phyloP scores from a whole-genome alignment of 2,329 filamentous ascomycete species.

The Lasiodiplodia sp. region DNA sequence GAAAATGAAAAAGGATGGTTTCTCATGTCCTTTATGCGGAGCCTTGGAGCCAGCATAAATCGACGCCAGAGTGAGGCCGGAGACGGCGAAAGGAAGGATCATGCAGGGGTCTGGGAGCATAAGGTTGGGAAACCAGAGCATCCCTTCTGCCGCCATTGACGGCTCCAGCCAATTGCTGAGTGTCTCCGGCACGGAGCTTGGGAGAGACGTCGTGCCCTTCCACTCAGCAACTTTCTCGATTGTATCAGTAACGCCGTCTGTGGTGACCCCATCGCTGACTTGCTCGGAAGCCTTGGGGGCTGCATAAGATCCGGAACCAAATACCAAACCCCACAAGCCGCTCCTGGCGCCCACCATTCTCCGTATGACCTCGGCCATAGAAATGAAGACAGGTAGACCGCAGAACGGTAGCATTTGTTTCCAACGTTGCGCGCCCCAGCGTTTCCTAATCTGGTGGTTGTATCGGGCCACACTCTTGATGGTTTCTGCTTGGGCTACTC shows the following conservation, averaged over 20 bases:
- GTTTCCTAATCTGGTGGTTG: constrained; percentile 3
- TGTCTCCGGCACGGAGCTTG: background rate
- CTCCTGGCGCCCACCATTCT: constrained; percentile 43
- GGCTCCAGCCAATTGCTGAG: constrained; percentile 51
- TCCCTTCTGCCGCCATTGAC: constrained; percentile 62
- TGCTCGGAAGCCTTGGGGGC: background rate
- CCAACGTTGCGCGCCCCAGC: constrained; percentile 9
- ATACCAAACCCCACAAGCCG: constrained; percentile 32
- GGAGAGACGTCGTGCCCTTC: background rate
- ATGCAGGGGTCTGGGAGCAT: constrained; percentile 60
- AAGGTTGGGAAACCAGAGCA: constrained; percentile 67
- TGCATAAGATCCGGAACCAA: background rate
- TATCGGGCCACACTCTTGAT: background rate
- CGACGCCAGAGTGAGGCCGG: constrained; percentile 41
- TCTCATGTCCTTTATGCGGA: background rate
- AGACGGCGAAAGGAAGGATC: constrained; percentile 58
- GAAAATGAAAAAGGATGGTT: background rate
- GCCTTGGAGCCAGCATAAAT: constrained; percentile 16
- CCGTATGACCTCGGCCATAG: constrained; percentile 46
- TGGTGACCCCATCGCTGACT: background rate
- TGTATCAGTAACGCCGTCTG: background rate
- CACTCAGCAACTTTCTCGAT: background rate
- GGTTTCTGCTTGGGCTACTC: background rate
- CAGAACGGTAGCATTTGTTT: constrained; percentile 23
- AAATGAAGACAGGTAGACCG: constrained; percentile 47